Evolutionary conservation across 2,329 filamentous ascomycete genomes (phyloP).

Genomic region (Aureobasidium uvarum): DNA sequence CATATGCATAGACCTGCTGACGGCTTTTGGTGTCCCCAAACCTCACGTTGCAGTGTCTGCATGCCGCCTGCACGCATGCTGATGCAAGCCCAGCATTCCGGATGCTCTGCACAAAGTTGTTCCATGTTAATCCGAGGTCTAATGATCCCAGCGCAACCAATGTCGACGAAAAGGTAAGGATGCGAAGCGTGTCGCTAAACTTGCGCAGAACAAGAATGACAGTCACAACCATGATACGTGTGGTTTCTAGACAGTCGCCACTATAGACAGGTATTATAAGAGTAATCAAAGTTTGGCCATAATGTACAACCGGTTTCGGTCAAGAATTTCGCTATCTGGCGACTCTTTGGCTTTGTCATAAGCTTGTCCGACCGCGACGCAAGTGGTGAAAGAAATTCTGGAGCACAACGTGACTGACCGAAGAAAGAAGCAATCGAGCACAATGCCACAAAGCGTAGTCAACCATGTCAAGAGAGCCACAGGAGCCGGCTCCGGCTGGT

Average conservation of each 20-base stretch:
- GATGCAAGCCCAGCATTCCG: constrained; percentile 8
- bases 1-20: constrained; percentile 5
- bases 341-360: background rate
- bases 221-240: background rate
- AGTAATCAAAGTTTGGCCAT: background rate
- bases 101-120: background rate
- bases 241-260: background rate
- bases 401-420: background rate
- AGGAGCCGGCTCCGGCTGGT: background rate
- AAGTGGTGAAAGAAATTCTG: background rate
- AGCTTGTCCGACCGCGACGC: background rate
- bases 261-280: background rate
- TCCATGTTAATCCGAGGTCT: background rate
- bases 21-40: constrained; percentile 6
- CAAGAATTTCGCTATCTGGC: background rate
- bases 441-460: background rate
- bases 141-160: background rate
- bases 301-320: background rate
- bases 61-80: constrained; percentile 10
- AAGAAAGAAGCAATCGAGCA: background rate
- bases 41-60: constrained; percentile 14
- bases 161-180: background rate
- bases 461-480: background rate
- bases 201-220: background rate
- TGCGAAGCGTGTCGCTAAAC: background rate